Evolutionary conservation across 192 early-diverging fungal genomes (phyloP).

Genomic region (Spinellus fusiger): DNA sequence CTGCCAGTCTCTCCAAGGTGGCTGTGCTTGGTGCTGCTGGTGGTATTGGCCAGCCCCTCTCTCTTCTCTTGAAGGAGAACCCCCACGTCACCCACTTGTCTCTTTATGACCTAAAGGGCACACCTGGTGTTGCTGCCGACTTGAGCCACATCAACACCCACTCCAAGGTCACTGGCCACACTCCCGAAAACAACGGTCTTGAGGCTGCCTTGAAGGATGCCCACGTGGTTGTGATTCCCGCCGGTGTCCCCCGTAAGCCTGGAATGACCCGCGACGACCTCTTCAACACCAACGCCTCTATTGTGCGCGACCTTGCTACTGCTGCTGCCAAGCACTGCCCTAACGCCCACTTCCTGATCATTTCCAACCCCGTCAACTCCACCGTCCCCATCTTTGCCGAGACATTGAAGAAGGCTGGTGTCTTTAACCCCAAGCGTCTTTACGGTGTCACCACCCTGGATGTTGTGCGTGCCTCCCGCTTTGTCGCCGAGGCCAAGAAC

Average conservation of each 20-base stretch:
- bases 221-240: constrained; percentile 87
- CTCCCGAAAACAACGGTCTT: constrained; percentile 52
- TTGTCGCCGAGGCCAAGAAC: constrained; percentile 79
- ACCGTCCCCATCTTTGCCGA: constrained; percentile 93
- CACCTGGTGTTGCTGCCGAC: constrained; percentile 95
- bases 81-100: constrained; percentile 77
- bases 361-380: constrained; percentile 96
- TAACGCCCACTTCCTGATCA: constrained; percentile 65
- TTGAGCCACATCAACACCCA: constrained; percentile 88
- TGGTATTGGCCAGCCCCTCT: constrained; percentile 97
- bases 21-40: constrained; percentile 73
- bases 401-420: constrained; percentile 76
- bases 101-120: constrained; percentile 96
- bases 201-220: constrained; percentile 57
- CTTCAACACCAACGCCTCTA: constrained; percentile 96
- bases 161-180: constrained; percentile 62
- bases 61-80: constrained; percentile 91
- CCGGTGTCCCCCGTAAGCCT: constrained; percentile 97
- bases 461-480: constrained; percentile 94
- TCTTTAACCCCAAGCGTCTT: constrained; percentile 79
- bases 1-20: constrained; percentile 47
- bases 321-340: constrained; percentile 59
- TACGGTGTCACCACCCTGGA: constrained; percentile 98
- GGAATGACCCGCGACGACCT: constrained; percentile 99
- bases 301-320: constrained; percentile 76